phyloP scores from a whole-genome alignment of 2,329 filamentous ascomycete genomes.

The Ophiognomonia clavigignenti-juglandacearum region DNA sequence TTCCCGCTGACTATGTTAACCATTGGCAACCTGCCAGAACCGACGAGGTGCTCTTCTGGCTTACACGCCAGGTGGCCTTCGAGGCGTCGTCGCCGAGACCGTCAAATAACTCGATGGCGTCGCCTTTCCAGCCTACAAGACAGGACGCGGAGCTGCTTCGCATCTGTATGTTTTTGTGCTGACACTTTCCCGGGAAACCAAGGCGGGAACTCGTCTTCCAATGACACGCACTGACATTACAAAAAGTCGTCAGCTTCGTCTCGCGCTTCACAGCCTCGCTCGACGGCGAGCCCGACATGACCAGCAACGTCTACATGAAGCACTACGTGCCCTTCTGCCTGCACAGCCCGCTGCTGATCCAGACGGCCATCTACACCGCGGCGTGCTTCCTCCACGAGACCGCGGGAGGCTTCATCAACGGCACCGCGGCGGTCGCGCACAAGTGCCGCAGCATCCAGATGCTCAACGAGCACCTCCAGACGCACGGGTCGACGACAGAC shows the following conservation, averaged over 20 bases:
- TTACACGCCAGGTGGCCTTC: conserved; percentile 22
- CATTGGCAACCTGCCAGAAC: conserved; percentile 13
- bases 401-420: conserved; percentile 34
- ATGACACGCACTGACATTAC: too few species aligned
- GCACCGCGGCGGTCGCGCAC: conserved; percentile 35
- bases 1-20: conserved; percentile 16
- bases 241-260: conserved; percentile 45
- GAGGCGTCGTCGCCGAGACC: neutral
- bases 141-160: conserved; percentile 44
- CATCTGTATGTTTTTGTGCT: conserved; percentile 38
- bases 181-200: neutral
- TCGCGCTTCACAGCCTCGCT: conserved; percentile 47
- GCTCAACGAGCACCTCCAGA: conserved; percentile 42
- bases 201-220: too few species aligned
- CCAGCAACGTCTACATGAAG: conserved; percentile 38
- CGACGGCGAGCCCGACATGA: conserved; percentile 40
- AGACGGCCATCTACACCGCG: conserved; percentile 45
- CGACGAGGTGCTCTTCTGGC: conserved; percentile 19
- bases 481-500: conserved; percentile 34
- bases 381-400: conserved; percentile 48
- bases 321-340: conserved; percentile 43
- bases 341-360: conserved; percentile 43
- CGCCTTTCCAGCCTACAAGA: conserved; percentile 37
- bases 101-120: conserved; percentile 27
- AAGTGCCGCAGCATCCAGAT: conserved; percentile 38